Evolutionary conservation across 2,329 filamentous ascomycete genomes (phyloP), one percentile per base, ranked within the genome.

Genomic region (Talaromyces sp.): DNA sequence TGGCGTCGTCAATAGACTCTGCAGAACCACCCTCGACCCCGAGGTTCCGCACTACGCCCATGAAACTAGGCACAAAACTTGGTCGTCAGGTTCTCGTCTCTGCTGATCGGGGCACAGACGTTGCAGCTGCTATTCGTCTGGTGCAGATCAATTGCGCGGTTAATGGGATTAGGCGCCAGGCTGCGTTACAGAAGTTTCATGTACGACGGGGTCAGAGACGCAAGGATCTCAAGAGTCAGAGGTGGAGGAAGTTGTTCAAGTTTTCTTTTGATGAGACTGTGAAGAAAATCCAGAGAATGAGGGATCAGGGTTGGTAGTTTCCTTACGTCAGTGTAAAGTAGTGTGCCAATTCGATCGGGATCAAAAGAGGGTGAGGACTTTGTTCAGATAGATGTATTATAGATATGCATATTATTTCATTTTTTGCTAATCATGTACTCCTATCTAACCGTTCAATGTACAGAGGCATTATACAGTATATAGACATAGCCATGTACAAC

Each of bases 211-310:
- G 80, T 43, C 75, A 78, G 75, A 63, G 72, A 70, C 73, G 69
- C 60, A 82, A 82, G 77, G 70, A 78, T 63, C 43, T 76, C 67
- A 72, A 73, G 63, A 74, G 73, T 63, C 58, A 69, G 64, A 70
- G 80, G 65, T 82, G 80, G 80, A 76, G 78, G 70, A 77, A 72
- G 65, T 65, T 81, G 70, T 82, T 82, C 67, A 78, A 76, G 69
- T 77, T 75, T 59, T 80, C 79, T 13, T 82, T 82, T 69, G 66
- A 75, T 64, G 69, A 74, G 50, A 81, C 80, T 63, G 77, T 81
- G 66, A 69, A 63, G 49, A 76, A 76, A 70, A 79, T 82, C 63
- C 71, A 79, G 69, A 74, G 74, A 62, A 80, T 82, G 79, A 77
- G 77, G 68, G 73, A 72, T 22, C 80, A 82, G 72, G 80, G 80